These are phyloP conservation scores for Capronia americana DNA, from an alignment of 2,329 filamentous ascomycete species.

Conservation along the genomic window DNA sequence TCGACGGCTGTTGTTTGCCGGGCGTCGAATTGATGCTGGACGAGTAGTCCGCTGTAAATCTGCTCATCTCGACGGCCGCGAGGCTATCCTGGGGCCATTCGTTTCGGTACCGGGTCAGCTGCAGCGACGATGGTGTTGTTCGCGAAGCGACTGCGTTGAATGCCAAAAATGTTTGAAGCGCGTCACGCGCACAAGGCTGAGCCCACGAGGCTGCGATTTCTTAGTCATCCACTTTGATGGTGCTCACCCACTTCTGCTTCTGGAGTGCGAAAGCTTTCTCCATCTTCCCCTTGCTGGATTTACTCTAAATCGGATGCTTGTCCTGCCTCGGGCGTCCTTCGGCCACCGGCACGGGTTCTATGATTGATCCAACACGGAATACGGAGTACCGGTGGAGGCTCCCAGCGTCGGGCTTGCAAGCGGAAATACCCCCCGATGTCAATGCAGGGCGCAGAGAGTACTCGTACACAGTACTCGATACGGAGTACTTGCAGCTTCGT, in stretches of 20 bases:
- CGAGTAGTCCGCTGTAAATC: slow-evolving; percentile 39
- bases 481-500: background rate
- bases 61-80: slow-evolving; percentile 31
- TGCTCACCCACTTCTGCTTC: background rate
- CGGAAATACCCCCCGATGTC: background rate
- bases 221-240: background rate
- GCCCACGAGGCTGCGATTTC: background rate
- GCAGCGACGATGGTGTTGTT: background rate
- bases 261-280: background rate
- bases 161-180: slow-evolving; percentile 1
- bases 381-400: background rate
- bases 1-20: slow-evolving; percentile 28
- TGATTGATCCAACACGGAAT: background rate
- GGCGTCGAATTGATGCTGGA: slow-evolving; percentile 38
- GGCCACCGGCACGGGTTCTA: background rate
- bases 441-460: background rate
- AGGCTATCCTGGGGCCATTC: background rate
- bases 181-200: slow-evolving; percentile 3
- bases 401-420: background rate
- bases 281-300: background rate
- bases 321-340: background rate
- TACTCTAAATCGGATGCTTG: background rate
- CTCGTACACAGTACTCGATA: background rate
- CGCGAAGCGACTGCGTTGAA: background rate
- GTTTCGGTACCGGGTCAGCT: background rate